phyloP scores from a whole-genome alignment of 805 yeast genomes.

The Wickerhamomyces kurtzmanii region DNA sequence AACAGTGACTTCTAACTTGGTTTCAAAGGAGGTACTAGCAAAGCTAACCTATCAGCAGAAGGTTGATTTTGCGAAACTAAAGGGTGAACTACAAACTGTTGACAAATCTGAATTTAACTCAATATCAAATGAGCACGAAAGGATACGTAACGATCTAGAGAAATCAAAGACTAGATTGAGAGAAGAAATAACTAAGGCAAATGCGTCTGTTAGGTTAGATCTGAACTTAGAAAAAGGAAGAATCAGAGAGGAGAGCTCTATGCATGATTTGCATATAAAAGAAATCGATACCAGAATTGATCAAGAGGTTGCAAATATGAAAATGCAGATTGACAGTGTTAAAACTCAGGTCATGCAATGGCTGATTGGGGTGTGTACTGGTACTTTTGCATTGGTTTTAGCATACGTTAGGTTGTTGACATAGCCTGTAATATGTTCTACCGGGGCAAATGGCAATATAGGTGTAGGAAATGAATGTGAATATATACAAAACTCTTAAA shows the following conservation, averaged over 20 bases:
- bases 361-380: slow-evolving; percentile 97
- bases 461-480: too few relatives aligned
- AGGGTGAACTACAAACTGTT: slow-evolving; percentile 82
- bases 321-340: slow-evolving; percentile 89
- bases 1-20: slow-evolving; percentile 65
- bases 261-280: slow-evolving; percentile 86
- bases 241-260: slow-evolving; percentile 86
- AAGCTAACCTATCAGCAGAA: slow-evolving; percentile 90
- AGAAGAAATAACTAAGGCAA: slow-evolving; percentile 85
- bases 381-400: slow-evolving; percentile 89
- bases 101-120: slow-evolving; percentile 81
- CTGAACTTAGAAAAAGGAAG: slow-evolving; percentile 91
- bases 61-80: slow-evolving; percentile 90
- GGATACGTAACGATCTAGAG: slow-evolving; percentile 75
- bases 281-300: slow-evolving; percentile 94
- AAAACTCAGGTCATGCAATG: slow-evolving; percentile 97
- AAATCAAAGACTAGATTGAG: slow-evolving; percentile 74
- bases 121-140: slow-evolving; percentile 79
- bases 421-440: slow-evolving; percentile 22
- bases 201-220: slow-evolving; percentile 86
- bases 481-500: too few relatives aligned
- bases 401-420: slow-evolving; percentile 84
- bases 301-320: slow-evolving; percentile 90
- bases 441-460: too few relatives aligned
- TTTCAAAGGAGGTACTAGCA: slow-evolving; percentile 75